Conservation (phyloP, 257 asterid species). For the Solanum verrucosum region DNA sequence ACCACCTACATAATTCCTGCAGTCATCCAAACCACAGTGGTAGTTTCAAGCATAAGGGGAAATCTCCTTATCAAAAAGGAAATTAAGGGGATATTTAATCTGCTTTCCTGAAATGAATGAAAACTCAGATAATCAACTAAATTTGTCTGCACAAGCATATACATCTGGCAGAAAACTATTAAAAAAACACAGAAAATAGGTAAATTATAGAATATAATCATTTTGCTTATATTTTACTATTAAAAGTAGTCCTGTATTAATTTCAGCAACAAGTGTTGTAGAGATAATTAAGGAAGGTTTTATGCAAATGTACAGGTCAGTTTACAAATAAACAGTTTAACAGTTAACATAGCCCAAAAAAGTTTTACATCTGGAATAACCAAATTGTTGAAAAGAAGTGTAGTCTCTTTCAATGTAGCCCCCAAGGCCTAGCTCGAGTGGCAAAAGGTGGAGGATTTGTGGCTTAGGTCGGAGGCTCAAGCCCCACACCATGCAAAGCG, state of each 20-base stretch:
- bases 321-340: not conserved
- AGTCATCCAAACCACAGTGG: not conserved
- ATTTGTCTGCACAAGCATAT: not conserved
- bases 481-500: no score
- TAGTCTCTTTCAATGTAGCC: not conserved
- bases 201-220: not conserved
- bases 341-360: not conserved
- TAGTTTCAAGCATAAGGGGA: not conserved
- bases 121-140: not conserved
- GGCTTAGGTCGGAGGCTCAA: no score
- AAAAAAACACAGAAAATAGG: not conserved
- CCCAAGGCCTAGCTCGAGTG: no score
- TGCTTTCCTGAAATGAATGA: not conserved
- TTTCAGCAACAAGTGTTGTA: not conserved
- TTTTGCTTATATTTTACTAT: not conserved
- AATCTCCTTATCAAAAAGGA: not conserved
- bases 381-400: not conserved
- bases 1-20: not conserved
- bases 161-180: not conserved
- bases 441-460: no score
- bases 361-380: not conserved
- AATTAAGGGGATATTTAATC: not conserved
- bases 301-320: not conserved
- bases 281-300: not conserved
- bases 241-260: not conserved